A percentile compares a stretch with the other conserved stretches of the same genome.
Evolutionary conservation across 129 eudicot species (phyloP).

Genomic region (Ambrosia trifida): DNA sequence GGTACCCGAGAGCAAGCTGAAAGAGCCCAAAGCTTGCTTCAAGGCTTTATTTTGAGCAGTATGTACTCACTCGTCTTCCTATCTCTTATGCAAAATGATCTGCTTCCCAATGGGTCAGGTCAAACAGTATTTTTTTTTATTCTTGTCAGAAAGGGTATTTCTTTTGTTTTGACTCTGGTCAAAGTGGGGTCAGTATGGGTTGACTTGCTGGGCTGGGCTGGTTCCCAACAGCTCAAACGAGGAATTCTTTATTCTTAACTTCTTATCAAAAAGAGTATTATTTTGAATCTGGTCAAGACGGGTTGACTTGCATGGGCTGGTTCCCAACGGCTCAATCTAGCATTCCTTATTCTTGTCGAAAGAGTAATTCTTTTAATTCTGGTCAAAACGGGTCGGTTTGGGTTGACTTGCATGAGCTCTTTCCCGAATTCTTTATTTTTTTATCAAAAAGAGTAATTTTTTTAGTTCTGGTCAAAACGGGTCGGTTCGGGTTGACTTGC

Average conservation of each 20-base stretch:
- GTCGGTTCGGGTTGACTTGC: neutral
- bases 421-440: neutral
- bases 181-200: too few relatives aligned
- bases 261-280: too few relatives aligned
- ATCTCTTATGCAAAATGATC: neutral
- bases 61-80: slow-evolving; percentile 27
- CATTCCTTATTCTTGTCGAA: neutral
- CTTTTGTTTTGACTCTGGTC: too few relatives aligned
- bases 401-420: too few relatives aligned
- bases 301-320: too few relatives aligned
- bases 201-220: too few relatives aligned
- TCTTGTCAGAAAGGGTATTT: too few relatives aligned
- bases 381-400: neutral
- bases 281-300: neutral
- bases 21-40: slow-evolving; percentile 98
- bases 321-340: neutral
- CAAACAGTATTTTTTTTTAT: neutral
- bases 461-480: neutral
- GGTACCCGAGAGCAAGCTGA: slow-evolving; percentile 98
- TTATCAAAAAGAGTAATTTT: too few relatives aligned
- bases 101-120: neutral
- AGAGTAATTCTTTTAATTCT: neutral
- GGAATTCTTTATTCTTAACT: neutral
- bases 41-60: slow-evolving; percentile 97
- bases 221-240: neutral